phyloP scores from a whole-genome alignment of 2,329 filamentous ascomycete genomes.

The Pyricularia grisea region DNA sequence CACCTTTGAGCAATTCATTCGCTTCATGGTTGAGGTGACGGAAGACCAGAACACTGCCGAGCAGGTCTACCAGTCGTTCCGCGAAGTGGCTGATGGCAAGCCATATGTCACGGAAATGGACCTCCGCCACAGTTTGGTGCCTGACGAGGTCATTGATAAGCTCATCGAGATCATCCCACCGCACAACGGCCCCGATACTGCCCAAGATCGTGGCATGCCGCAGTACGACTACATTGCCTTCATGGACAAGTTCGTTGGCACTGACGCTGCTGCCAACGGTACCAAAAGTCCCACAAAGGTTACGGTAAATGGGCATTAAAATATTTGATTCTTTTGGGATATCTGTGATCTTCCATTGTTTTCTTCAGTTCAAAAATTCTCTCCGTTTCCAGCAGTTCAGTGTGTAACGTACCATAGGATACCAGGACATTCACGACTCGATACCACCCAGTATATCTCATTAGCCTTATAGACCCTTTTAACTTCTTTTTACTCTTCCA shows the following conservation, averaged over 20 bases:
- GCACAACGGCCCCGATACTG: slow-evolving; percentile 75
- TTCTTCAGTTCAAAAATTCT: background rate
- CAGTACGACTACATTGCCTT: slow-evolving; percentile 97
- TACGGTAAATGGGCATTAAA: background rate
- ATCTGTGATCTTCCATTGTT: background rate
- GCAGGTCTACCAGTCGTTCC: slow-evolving; percentile 96
- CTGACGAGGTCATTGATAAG: slow-evolving; percentile 94
- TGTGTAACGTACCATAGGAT: background rate
- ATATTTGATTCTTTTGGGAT: background rate
- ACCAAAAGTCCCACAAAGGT: background rate
- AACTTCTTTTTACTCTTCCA: background rate
- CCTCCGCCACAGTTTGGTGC: slow-evolving; percentile 85
- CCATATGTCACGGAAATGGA: slow-evolving; percentile 98
- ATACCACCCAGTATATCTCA: background rate
- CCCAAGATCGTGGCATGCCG: slow-evolving; percentile 71
- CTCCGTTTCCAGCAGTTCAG: background rate
- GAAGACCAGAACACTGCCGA: slow-evolving; percentile 98
- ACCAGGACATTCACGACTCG: background rate
- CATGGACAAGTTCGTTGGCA: slow-evolving; percentile 76
- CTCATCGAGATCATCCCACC: slow-evolving; percentile 77
- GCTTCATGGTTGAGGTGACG: slow-evolving; percentile 98
- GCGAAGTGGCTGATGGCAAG: slow-evolving; percentile 95
- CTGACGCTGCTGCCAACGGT: slow-evolving; percentile 15
- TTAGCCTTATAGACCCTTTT: background rate
- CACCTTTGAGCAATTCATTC: slow-evolving; percentile 97